Evolutionary conservation across 192 early-diverging fungal species (phyloP), one percentile per base, ranked within the genome.

Genomic region (Dispira parvispora): DNA sequence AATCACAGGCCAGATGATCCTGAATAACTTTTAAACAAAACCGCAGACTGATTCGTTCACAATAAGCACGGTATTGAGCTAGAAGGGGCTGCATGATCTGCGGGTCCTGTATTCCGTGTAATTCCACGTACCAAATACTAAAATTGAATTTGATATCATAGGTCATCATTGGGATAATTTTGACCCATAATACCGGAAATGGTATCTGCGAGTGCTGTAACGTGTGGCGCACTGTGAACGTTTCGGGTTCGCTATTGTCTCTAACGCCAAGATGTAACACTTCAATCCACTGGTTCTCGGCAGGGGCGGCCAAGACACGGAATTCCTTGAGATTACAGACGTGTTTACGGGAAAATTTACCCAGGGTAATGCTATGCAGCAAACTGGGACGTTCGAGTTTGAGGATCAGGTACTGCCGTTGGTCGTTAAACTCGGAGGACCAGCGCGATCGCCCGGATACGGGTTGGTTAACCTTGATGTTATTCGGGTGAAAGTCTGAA

Each of bases 241-340:
- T 87, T 74, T 98, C 95, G 16, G 87, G 75, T 67, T 94, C 85
- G 66, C 71, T 79, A 67, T 88, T 80, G 64, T 88, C 84, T 12
- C 77, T 73, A 25, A 88, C 65, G 80, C 84, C 84, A 55, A 73
- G 80, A 64, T 85, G 82, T 21, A 96, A 75, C 9, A 98, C 72
- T 71, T 96, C 91, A 46, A 81, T 75, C 93, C 96, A 91, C 66
- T 90, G 86, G 58, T 86, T 78, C 27, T 82, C 79, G 0, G 80
- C 67, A 68, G 94, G 68, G 13, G 94, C 95, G 45, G 91, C 95
- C 71, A 75, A 92, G 6, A 98, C 85, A 72, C 90, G 92, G 78
- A 98, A 96, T 74, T 96, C 91, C 60, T 92, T 95, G 26, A 98
- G 71, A 68, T 98, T 98, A 71, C 93, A 96, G 50, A 96, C 89